Evolutionary conservation across 768 basidiomycete species (phyloP).

Genomic region (Podaxis sp.): DNA sequence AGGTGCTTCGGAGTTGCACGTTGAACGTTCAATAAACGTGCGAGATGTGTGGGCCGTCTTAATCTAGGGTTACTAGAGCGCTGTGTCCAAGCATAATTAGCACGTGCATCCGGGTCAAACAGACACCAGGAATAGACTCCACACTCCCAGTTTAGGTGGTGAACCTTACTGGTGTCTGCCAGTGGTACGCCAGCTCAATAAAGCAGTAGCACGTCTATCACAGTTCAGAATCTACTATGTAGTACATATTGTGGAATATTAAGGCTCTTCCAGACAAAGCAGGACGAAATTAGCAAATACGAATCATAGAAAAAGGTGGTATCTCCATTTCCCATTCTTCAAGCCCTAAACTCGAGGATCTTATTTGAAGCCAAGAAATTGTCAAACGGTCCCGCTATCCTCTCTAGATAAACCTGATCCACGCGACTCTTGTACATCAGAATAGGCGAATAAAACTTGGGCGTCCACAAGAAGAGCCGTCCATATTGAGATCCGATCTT

Average conservation of each 20-base stretch:
- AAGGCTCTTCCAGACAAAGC: not conserved
- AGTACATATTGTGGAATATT: not conserved
- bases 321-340: not conserved
- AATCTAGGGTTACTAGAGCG: too few relatives aligned
- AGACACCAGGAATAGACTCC: too few relatives aligned
- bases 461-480: slow-evolving; percentile 72
- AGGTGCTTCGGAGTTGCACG: too few relatives aligned
- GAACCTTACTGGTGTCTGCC: too few relatives aligned
- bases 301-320: not conserved
- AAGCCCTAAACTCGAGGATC: slow-evolving; percentile 14
- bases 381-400: slow-evolving; percentile 54
- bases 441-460: slow-evolving; percentile 56
- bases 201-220: not conserved
- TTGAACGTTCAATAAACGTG: too few relatives aligned
- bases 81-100: too few relatives aligned
- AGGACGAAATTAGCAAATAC: not conserved
- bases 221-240: not conserved
- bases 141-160: too few relatives aligned
- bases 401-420: slow-evolving; percentile 40
- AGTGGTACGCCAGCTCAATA: not conserved
- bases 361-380: slow-evolving; percentile 15
- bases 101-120: too few relatives aligned
- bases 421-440: slow-evolving; percentile 26
- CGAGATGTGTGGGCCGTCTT: too few relatives aligned
- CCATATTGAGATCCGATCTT: slow-evolving; percentile 59